Conservation (phyloP, 768 basidiomycete species). For the Russula emetica region DNA sequence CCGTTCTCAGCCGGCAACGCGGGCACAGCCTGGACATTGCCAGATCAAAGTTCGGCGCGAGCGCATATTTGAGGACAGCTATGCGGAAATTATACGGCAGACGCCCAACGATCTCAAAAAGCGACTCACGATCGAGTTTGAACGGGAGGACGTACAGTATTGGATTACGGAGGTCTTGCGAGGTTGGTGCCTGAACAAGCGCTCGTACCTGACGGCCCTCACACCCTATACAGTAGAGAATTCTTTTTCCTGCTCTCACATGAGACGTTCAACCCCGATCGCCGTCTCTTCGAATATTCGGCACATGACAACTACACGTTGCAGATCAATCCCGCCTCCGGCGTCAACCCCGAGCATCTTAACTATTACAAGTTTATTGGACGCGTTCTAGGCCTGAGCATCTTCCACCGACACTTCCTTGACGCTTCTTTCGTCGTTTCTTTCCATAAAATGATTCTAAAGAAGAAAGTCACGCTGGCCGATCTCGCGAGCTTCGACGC, state of each 20-base stretch:
- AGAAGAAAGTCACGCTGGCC: slow-evolving; percentile 91
- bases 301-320: slow-evolving; percentile 99
- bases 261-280: slow-evolving; percentile 99
- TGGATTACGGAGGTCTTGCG: slow-evolving; percentile 97
- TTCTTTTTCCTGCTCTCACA: slow-evolving; percentile 99
- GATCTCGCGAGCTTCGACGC: slow-evolving; percentile 97
- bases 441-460: slow-evolving; percentile 99
- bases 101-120: slow-evolving; percentile 98
- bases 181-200: slow-evolving; percentile 49
- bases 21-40: slow-evolving; percentile 97
- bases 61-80: slow-evolving; percentile 98
- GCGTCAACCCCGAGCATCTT: slow-evolving; percentile 97
- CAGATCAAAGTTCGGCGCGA: slow-evolving; percentile 98
- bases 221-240: slow-evolving; percentile 77
- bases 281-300: slow-evolving; percentile 99
- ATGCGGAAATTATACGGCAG: slow-evolving; percentile 99
- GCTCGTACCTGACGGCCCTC: slow-evolving; percentile 10
- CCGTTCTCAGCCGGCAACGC: slow-evolving; percentile 96
- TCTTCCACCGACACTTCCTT: slow-evolving; percentile 98
- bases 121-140: slow-evolving; percentile 99
- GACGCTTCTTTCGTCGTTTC: slow-evolving; percentile 99
- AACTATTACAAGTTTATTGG: slow-evolving; percentile 99
- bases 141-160: slow-evolving; percentile 97
- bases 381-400: slow-evolving; percentile 88
- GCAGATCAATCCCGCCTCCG: slow-evolving; percentile 97